A percentile compares a stretch with the other conserved stretches of the same genome.
Evolutionary conservation across 208 protist species (phyloP).

Genomic region (Tritrichomonas musculus): DNA sequence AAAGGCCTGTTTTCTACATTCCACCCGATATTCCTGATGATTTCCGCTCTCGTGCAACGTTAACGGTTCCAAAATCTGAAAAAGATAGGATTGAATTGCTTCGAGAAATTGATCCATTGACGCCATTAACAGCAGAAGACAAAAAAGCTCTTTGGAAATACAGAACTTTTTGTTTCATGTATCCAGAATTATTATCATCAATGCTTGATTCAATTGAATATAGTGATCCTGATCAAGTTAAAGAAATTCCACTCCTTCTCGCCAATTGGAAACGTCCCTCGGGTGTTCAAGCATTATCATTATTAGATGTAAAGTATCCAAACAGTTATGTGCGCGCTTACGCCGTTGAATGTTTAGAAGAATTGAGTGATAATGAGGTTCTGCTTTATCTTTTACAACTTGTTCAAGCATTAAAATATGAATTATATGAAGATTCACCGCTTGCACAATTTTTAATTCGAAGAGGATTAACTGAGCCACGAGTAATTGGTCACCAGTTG

Average conservation of each 20-base stretch:
- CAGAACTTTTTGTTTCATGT: background rate
- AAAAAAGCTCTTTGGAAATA: background rate
- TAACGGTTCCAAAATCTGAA: background rate
- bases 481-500: constrained; percentile 60
- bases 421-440: constrained; percentile 60
- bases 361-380: constrained; percentile 43
- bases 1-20: background rate
- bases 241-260: background rate
- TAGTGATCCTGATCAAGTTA: background rate
- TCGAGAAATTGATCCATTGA: background rate
- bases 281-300: constrained; percentile 50
- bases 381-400: constrained; percentile 44
- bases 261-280: background rate
- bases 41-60: background rate
- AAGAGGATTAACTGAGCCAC: constrained; percentile 59
- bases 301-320: constrained; percentile 63
- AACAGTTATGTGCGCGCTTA: constrained; percentile 57
- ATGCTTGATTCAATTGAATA: background rate
- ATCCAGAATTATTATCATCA: background rate
- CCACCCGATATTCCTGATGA: background rate
- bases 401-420: constrained; percentile 68
- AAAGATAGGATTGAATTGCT: background rate
- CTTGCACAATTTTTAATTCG: constrained; percentile 63
- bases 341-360: constrained; percentile 49
- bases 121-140: background rate